Evolutionary conservation across 257 asterid species (phyloP).

Genomic region (Schizonepeta tenuifolia): DNA sequence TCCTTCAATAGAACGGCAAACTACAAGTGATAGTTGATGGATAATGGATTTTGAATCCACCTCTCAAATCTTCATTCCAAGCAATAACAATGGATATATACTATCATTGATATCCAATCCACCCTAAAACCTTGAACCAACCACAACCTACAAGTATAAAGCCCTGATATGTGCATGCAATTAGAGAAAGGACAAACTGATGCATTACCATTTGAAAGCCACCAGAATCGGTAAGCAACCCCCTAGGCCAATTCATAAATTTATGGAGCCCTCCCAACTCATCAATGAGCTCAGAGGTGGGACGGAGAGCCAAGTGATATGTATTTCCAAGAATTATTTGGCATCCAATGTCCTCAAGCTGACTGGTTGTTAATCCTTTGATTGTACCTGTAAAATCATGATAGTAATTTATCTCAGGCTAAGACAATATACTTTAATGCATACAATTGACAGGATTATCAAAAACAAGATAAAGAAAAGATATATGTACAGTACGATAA

Average conservation of each 20-base stretch:
- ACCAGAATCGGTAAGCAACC: slow-evolving; percentile 95
- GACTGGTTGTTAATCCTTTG: slow-evolving; percentile 84
- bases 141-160: background rate
- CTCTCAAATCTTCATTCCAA: too few species aligned
- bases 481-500: background rate
- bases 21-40: too few species aligned
- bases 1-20: background rate
- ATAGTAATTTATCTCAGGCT: background rate
- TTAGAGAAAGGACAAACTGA: slow-evolving; percentile 9
- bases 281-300: slow-evolving; percentile 94
- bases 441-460: background rate
- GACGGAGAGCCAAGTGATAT: slow-evolving; percentile 94
- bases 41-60: too few species aligned
- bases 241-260: slow-evolving; percentile 99
- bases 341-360: slow-evolving; percentile 97
- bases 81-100: too few species aligned
- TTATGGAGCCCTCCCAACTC: slow-evolving; percentile 96
- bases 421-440: background rate
- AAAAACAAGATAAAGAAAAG: background rate
- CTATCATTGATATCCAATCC: too few species aligned
- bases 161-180: slow-evolving; percentile 9
- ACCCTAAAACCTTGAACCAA: background rate
- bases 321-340: slow-evolving; percentile 98
- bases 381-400: slow-evolving; percentile 69
- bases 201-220: slow-evolving; percentile 95